These are phyloP conservation scores for Prunus campanulata DNA, from an alignment of 306 rosid species.

Conservation along the genomic window DNA sequence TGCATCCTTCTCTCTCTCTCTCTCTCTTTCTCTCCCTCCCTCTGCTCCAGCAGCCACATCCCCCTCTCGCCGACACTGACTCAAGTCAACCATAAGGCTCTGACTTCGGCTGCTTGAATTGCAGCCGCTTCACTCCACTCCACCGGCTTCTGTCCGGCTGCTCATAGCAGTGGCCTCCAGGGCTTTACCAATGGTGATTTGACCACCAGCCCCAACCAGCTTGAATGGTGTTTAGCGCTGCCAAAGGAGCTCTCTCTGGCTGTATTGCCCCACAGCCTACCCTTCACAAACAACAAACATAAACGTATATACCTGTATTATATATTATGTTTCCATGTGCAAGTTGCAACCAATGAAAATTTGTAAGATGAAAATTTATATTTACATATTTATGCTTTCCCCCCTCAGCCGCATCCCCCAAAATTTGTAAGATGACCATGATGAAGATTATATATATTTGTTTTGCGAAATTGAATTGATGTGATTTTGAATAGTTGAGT, in stretches of 20 bases:
- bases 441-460: too few species aligned
- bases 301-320: not conserved
- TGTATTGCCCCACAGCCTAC: constrained; percentile 48
- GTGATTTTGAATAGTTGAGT: too few species aligned
- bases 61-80: too few species aligned
- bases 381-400: too few species aligned
- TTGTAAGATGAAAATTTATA: too few species aligned
- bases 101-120: constrained; percentile 71
- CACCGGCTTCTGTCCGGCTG: constrained; percentile 54
- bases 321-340: not conserved
- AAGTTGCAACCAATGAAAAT: not conserved
- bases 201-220: constrained; percentile 9
- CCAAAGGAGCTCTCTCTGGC: constrained; percentile 26
- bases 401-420: too few species aligned
- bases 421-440: too few species aligned
- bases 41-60: too few species aligned
- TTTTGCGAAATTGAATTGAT: too few species aligned
- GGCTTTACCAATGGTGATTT: constrained; percentile 77
- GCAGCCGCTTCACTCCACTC: constrained; percentile 72
- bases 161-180: constrained; percentile 54
- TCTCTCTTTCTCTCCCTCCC: too few species aligned
- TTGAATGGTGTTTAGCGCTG: constrained; percentile 20
- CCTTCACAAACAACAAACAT: not conserved
- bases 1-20: too few species aligned
- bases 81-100: constrained; percentile 28